Evolutionary conservation across 768 basidiomycete genomes (phyloP), one percentile per base, ranked within the genome.

Genomic region (Tricholoma bakamatsutake): DNA sequence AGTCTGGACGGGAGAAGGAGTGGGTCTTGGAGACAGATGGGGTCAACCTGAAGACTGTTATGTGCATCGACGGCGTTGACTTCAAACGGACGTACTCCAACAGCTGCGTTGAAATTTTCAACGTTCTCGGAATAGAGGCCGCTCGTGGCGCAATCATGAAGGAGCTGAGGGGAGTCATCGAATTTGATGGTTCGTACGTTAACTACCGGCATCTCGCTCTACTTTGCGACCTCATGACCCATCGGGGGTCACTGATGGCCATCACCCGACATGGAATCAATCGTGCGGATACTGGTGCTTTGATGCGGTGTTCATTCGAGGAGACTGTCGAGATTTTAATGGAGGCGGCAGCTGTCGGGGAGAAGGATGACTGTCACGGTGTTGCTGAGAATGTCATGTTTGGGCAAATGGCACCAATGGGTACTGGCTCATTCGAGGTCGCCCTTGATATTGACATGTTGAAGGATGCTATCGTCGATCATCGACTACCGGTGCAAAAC

Each of bases 181-280:
- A 98, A 72, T 98, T 98, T 76, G 96, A 98, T 66, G 96, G 96
- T 79, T 98, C 96, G 15, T 97, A 98, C 65, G 97, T 99, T 78
- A 98, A 99, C 73, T 98, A 95, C 72, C 85, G 97, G 53, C 97
- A 99, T 72, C 80, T 98, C 49, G 91, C 93, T 1, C 77, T 99
- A n/a, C 82, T 99, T 27, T 95, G 93, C 71, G 96, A 99, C 70
- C 77, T 98, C 53, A 99, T 99, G 97, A 98, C 95, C 10, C 92
- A 96, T 65, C 90, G 93, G 42, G 97, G 97, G 27, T 68, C 80
- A 2, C 80, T 99, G 49, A 98, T 98, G 95, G 92, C 95, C 4
- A 99, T 99, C 72, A 99, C 97, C 52, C 93, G 97, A 37, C 97
- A 99, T 66, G 97, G 97, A 70, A 99, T 99, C 73, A 99, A 99